phyloP scores from a whole-genome alignment of 768 basidiomycete genomes.

The Tricholoma saponaceum region DNA sequence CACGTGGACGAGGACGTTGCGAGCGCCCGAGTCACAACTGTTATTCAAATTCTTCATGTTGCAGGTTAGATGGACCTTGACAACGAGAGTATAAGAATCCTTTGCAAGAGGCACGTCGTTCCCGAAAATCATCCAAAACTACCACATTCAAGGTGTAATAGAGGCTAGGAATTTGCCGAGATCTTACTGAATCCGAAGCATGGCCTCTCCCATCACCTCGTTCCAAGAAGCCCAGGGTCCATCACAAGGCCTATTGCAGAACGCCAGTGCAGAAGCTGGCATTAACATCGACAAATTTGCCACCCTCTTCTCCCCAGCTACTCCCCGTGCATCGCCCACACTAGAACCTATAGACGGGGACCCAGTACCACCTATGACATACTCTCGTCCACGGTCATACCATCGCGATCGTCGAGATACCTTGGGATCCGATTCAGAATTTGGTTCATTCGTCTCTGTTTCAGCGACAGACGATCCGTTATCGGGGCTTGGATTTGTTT shows the following conservation, averaged over 20 bases:
- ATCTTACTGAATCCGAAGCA: not conserved
- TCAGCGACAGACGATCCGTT: slow-evolving; percentile 46
- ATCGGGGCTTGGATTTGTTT: slow-evolving; percentile 3
- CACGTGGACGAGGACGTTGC: not conserved
- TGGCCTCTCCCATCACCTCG: slow-evolving; percentile 1
- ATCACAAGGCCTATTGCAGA: not conserved
- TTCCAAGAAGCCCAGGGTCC: not conserved
- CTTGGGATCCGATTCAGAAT: slow-evolving; percentile 37
- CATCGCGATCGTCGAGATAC: slow-evolving; percentile 1
- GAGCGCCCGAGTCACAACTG: too few relatives aligned
- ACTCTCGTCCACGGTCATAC: slow-evolving; percentile 2
- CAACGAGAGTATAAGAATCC: not conserved
- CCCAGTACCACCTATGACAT: not conserved
- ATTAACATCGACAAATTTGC: slow-evolving; percentile 33
- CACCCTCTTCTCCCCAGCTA: slow-evolving; percentile 34
- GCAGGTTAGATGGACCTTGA: not conserved
- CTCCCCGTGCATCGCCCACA: slow-evolving; percentile 24
- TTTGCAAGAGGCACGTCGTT: not conserved
- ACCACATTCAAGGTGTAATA: not conserved
- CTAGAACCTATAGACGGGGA: not conserved
- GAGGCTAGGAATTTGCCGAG: not conserved
- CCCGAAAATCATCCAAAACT: not conserved
- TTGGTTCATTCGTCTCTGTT: slow-evolving; percentile 56
- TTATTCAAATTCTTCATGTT: too few relatives aligned
- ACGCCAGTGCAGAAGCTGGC: slow-evolving; percentile 5